Evolutionary conservation across 2,329 filamentous ascomycete species (phyloP).

Genomic region (Pezicula neosporulosa): DNA sequence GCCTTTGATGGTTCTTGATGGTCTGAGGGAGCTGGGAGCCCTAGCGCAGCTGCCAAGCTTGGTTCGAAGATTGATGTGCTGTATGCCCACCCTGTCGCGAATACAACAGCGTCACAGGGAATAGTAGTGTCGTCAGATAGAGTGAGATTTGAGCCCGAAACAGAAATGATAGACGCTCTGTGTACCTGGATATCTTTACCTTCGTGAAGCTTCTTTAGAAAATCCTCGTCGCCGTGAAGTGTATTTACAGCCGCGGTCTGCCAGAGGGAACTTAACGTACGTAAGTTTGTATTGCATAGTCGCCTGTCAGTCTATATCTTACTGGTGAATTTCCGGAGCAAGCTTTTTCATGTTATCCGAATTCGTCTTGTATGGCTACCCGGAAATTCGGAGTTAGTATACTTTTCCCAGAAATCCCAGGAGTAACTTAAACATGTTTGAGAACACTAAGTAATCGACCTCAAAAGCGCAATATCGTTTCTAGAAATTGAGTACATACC

Average conservation of each 20-base stretch:
- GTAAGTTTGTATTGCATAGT: background rate
- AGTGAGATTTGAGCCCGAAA: constrained; percentile 2
- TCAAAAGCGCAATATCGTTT: too few species aligned
- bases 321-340: constrained; percentile 6
- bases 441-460: too few species aligned
- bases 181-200: constrained; percentile 10
- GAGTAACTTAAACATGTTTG: too few species aligned
- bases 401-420: too few species aligned
- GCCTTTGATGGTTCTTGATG: background rate
- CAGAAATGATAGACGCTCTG: constrained; percentile 9
- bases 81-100: constrained; percentile 11
- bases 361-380: constrained; percentile 7
- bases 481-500: too few species aligned
- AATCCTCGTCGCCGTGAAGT: constrained; percentile 10
- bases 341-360: constrained; percentile 8
- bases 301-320: constrained; percentile 1
- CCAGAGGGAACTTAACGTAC: background rate
- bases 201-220: constrained; percentile 7
- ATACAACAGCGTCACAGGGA: constrained; percentile 6
- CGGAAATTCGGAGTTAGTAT: too few species aligned
- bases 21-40: constrained; percentile 4
- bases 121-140: constrained; percentile 3
- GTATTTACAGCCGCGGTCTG: constrained; percentile 4
- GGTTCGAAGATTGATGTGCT: constrained; percentile 3
- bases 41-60: background rate